phyloP scores from a whole-genome alignment of 805 yeast species.

The Komagataella pseudopastoris region DNA sequence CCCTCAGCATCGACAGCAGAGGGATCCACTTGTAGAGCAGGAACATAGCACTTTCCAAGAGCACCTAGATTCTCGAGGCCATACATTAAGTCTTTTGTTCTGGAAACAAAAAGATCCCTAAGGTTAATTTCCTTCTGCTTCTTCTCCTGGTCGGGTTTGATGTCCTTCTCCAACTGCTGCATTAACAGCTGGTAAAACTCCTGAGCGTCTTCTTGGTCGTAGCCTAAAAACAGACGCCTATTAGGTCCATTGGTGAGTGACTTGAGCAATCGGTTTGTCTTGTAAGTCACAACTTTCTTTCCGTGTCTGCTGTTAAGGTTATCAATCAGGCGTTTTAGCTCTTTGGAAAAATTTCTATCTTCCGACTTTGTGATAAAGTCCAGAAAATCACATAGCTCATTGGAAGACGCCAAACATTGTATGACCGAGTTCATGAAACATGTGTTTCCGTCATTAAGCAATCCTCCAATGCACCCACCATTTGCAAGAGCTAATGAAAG shows the following conservation, averaged over 20 bases:
- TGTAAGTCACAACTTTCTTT: constrained; percentile 41
- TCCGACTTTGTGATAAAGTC: constrained; percentile 21
- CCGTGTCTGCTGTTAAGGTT: constrained; percentile 46
- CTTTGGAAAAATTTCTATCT: constrained; percentile 30
- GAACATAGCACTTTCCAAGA: constrained; percentile 56
- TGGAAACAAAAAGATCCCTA: constrained; percentile 12
- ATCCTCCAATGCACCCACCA: constrained; percentile 77
- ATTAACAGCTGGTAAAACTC: constrained; percentile 80
- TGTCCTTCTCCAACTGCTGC: constrained; percentile 50
- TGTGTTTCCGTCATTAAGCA: constrained; percentile 83
- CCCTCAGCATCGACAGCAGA: constrained; percentile 30
- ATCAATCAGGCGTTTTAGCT: constrained; percentile 36
- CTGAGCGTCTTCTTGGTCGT: constrained; percentile 94
- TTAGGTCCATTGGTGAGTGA: constrained; percentile 70
- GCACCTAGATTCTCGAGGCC: constrained; percentile 35
- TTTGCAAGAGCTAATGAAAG: not conserved
- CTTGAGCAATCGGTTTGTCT: constrained; percentile 44
- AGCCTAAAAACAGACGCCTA: constrained; percentile 65
- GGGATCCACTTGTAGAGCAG: constrained; percentile 69
- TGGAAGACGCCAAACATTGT: constrained; percentile 70
- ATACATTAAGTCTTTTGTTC: constrained; percentile 16
- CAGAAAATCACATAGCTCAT: constrained; percentile 41
- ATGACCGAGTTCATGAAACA: constrained; percentile 90
- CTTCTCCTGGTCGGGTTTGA: constrained; percentile 20
- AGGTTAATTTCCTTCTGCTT: constrained; percentile 5